These are phyloP conservation scores for Fusarium albosuccineum DNA, from an alignment of 2,329 filamentous ascomycete species.

Conservation along the genomic window DNA sequence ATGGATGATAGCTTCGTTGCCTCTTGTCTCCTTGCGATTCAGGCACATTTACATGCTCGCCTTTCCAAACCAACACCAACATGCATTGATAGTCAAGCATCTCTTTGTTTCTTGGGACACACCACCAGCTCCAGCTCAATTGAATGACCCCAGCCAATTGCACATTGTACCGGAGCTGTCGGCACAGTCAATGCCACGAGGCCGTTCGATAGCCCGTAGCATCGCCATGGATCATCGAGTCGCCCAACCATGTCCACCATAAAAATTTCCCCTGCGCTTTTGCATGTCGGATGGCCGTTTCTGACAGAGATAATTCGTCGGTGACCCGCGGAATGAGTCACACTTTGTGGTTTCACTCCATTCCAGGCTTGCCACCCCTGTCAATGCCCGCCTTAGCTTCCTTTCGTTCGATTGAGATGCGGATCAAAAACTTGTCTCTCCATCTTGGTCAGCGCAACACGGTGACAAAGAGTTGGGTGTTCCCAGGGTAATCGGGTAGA, in stretches of 20 bases:
- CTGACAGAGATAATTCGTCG: constrained; percentile 40
- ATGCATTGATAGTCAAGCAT: constrained; percentile 7
- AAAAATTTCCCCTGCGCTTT: constrained; percentile 30
- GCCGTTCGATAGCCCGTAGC: constrained; percentile 13
- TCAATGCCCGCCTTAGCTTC: constrained; percentile 38
- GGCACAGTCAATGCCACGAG: constrained; percentile 31
- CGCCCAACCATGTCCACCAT: constrained; percentile 25
- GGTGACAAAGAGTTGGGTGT: constrained; percentile 22
- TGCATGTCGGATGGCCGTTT: constrained; percentile 34
- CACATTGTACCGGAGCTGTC: neutral
- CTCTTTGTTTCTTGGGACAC: constrained; percentile 6
- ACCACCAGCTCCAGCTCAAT: constrained; percentile 24
- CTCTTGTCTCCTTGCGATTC: constrained; percentile 38
- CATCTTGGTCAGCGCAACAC: constrained; percentile 31
- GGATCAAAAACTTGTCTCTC: constrained; percentile 33
- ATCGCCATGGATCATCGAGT: constrained; percentile 22
- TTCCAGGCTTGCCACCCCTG: constrained; percentile 45
- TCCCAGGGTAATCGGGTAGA: neutral
- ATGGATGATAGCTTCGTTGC: constrained; percentile 18
- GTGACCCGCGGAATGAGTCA: constrained; percentile 45
- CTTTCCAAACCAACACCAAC: constrained; percentile 1
- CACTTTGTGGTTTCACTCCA: constrained; percentile 46
- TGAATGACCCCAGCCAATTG: constrained; percentile 26
- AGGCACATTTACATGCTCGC: constrained; percentile 21
- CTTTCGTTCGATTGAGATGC: constrained; percentile 29